Evolutionary conservation across 352 stramenopile genomes (phyloP).

Genomic region (Pelagophyceae sp.): DNA sequence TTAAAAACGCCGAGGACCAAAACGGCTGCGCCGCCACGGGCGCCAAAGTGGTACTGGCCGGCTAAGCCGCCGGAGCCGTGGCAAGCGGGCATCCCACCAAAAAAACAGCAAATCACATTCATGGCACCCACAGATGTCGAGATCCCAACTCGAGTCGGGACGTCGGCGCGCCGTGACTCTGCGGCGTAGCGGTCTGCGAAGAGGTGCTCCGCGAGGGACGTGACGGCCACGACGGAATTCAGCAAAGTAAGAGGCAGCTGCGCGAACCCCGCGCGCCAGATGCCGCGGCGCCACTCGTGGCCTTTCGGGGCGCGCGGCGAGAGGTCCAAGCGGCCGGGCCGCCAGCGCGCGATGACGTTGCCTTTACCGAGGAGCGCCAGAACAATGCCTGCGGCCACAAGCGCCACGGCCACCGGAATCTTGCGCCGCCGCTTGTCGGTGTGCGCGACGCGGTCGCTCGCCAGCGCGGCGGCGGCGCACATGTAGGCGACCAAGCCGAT

Average conservation of each 20-base stretch:
- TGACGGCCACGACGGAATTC: constrained; percentile 80
- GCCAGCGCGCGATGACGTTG: too few relatives aligned
- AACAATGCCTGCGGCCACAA: constrained; percentile 61
- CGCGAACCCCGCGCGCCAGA: constrained; percentile 71
- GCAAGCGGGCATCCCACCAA: constrained; percentile 80
- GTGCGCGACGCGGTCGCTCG: constrained; percentile 48
- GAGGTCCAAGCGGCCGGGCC: constrained; percentile 50
- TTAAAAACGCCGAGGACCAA: constrained; percentile 74
- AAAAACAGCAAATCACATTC: constrained; percentile 73
- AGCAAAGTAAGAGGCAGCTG: constrained; percentile 79
- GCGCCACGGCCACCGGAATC: constrained; percentile 54
- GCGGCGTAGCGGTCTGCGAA: constrained; percentile 78
- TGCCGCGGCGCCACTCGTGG: constrained; percentile 55
- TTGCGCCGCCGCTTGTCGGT: too few relatives aligned
- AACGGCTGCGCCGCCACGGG: constrained; percentile 73
- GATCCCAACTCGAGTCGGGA: constrained; percentile 46
- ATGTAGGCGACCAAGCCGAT: constrained; percentile 55
- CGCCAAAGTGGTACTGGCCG: constrained; percentile 78
- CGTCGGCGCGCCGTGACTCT: constrained; percentile 49
- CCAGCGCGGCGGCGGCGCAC: constrained; percentile 35
- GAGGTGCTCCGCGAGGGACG: constrained; percentile 66
- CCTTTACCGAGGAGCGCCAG: constrained; percentile 52
- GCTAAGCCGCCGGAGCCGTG: constrained; percentile 80
- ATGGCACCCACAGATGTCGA: constrained; percentile 51
- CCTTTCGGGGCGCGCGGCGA: constrained; percentile 46